These are phyloP conservation scores for Sarocladium strictum DNA, from an alignment of 2,329 filamentous ascomycete species.

Conservation along the genomic window DNA sequence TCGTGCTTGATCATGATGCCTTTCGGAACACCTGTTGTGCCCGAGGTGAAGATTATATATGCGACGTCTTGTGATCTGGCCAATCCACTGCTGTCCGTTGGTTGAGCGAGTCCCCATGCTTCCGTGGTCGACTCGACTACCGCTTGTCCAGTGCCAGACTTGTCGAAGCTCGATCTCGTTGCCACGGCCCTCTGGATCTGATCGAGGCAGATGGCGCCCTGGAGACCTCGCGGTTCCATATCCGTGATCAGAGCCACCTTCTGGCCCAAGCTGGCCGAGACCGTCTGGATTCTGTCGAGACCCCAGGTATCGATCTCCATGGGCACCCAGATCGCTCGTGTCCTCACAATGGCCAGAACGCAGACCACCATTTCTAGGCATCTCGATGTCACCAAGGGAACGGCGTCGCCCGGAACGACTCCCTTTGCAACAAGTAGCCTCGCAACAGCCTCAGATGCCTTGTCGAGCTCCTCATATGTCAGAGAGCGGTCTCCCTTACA, in stretches of 20 bases:
- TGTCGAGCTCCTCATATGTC: background rate
- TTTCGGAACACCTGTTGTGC: conserved; percentile 38
- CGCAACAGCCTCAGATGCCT: background rate
- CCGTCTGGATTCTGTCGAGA: conserved; percentile 7
- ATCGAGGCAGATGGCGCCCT: background rate
- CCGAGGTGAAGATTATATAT: conserved; percentile 12
- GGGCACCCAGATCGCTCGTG: conserved; percentile 8
- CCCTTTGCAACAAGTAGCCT: background rate
- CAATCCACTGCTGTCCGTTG: background rate
- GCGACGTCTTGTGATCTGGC: conserved; percentile 20
- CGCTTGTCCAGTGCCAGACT: no score
- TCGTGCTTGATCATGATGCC: conserved; percentile 26
- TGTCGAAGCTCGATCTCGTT: background rate
- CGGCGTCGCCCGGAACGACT: background rate
- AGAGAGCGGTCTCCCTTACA: background rate
- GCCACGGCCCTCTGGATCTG: background rate
- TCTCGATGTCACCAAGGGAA: conserved; percentile 9
- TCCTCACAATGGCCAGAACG: conserved; percentile 2
- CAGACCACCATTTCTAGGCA: conserved; percentile 10
- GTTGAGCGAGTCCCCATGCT: no score
- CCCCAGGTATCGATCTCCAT: conserved; percentile 11
- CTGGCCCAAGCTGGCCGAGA: conserved; percentile 34
- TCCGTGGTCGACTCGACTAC: no score
- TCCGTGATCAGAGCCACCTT: background rate
- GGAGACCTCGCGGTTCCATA: background rate